These are phyloP conservation scores for Fraxinus dipetala DNA, from an alignment of 305 asterid genomes.

Conservation along the genomic window DNA sequence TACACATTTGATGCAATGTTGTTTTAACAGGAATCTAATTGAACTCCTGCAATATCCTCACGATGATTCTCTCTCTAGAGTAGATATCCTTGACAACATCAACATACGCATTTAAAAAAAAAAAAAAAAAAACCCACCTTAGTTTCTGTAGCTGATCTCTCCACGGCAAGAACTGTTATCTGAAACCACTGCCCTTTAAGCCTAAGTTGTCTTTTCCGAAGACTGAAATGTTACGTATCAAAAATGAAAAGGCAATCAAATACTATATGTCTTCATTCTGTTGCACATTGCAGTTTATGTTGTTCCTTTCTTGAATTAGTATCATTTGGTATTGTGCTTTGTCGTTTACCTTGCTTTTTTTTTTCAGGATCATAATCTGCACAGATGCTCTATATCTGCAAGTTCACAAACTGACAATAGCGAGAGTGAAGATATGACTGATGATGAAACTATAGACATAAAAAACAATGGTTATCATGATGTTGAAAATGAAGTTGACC, in stretches of 20 bases:
- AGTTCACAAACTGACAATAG: constrained; percentile 76
- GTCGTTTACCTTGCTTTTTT: constrained; percentile 19
- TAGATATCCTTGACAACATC: not conserved
- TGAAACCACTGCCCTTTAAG: not conserved
- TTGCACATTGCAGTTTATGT: not conserved
- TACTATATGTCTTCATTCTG: not conserved
- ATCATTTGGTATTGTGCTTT: not conserved
- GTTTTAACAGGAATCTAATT: not conserved
- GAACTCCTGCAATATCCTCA: not conserved
- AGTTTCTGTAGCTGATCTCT: not conserved
- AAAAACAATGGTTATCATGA: constrained; percentile 83
- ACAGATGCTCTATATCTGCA: constrained; percentile 80
- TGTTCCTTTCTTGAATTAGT: not conserved
- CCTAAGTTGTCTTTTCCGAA: not conserved
- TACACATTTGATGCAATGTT: not conserved
- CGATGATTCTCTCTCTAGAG: not conserved
- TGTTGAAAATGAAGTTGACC: constrained; percentile 84
- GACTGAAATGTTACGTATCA: not conserved
- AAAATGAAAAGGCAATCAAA: not conserved
- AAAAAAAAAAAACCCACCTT: not conserved
- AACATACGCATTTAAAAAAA: too few species aligned
- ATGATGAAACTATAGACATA: constrained; percentile 58
- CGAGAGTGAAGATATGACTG: constrained; percentile 76
- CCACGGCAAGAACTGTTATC: not conserved
- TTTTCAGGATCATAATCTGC: constrained; percentile 71